Evolutionary conservation across 2,329 filamentous ascomycete genomes (phyloP), one percentile per base, ranked within the genome.

Genomic region (Canariomyces notabilis): DNA sequence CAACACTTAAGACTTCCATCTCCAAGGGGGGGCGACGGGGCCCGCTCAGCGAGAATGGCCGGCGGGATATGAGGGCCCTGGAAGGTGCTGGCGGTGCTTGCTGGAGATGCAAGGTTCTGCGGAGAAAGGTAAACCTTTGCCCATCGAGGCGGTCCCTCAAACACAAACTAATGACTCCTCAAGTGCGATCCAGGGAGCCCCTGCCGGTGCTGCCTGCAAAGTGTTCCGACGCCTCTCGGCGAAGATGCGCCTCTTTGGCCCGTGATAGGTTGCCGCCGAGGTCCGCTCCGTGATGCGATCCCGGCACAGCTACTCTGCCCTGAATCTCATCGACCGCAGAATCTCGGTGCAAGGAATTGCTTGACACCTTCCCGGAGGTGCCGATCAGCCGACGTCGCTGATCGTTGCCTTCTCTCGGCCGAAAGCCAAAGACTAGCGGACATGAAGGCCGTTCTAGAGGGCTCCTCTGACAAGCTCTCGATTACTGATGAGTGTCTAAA

Each of bases 231-330:
- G 8, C 58, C 60, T 0, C 52, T 61, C 4, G 54, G 61, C 1
- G 60, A 63, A 19, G 61, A 63, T 20, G 60, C 60, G 1, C 59
- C 61, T 7, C 55, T 60, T 0, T 63, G 61, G 61, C 61, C 60
- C 4, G 32, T 61, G 23, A 62, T 63, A 22, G 61, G 61, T 5
- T 63, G 61, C 23, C 57, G 61, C 0, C 60, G 61, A 2, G 61
- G 61, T 1, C 58, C 55, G 11, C 53, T 63, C 2, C 54, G 58
- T 1, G 57, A 61, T 15, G 53, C 60, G 0, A 56, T 61, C 35
- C 54, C 56, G 5, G 46, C 49, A 0, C 59, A 60, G 36, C 47
- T 57, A 1, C 49, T 61, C 2, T 63, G 61, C 34, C 57, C 59
- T 23, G 49, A 52, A 20, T 55, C 55, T 2, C 51, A 42, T 6